Conservation (phyloP, 768 basidiomycete species). For the Boletus patriciae region DNA sequence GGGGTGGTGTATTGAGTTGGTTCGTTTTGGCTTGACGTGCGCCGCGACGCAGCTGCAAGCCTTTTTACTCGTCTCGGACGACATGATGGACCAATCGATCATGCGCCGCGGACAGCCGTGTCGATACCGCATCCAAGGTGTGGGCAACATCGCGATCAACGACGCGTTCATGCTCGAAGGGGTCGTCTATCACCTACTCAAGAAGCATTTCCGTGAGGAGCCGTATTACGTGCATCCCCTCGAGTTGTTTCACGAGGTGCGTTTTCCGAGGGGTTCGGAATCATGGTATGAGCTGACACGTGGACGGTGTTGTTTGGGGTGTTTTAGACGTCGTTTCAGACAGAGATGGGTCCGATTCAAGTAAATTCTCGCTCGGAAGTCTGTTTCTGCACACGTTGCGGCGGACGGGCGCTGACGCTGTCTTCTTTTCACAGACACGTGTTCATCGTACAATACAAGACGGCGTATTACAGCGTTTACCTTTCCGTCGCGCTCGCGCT, state of each 20-base stretch:
- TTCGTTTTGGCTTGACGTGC: neutral
- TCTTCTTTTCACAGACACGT: no score
- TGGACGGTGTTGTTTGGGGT: no score
- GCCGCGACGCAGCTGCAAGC: no score
- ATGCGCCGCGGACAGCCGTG: neutral
- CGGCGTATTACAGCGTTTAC: conserved; percentile 97
- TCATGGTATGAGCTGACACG: neutral
- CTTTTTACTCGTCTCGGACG: neutral
- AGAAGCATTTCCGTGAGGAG: neutral
- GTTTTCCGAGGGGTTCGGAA: no score
- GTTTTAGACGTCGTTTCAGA: conserved; percentile 2
- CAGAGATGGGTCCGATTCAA: conserved; percentile 1
- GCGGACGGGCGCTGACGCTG: no score
- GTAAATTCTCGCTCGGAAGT: no score
- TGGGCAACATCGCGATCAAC: neutral
- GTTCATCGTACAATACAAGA: conserved; percentile 96
- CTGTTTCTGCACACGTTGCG: no score
- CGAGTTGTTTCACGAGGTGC: neutral
- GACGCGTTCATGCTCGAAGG: neutral
- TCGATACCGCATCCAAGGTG: neutral
- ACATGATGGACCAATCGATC: neutral
- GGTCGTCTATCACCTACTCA: neutral
- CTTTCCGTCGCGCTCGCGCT: conserved; percentile 96
- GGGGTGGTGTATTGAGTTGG: neutral
- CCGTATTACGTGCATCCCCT: neutral